A percentile compares a stretch with the other conserved stretches of the same genome.
Conservation (phyloP, 495 filamentous ascomycete genomes). For the Glarea lozoyensis region DNA sequence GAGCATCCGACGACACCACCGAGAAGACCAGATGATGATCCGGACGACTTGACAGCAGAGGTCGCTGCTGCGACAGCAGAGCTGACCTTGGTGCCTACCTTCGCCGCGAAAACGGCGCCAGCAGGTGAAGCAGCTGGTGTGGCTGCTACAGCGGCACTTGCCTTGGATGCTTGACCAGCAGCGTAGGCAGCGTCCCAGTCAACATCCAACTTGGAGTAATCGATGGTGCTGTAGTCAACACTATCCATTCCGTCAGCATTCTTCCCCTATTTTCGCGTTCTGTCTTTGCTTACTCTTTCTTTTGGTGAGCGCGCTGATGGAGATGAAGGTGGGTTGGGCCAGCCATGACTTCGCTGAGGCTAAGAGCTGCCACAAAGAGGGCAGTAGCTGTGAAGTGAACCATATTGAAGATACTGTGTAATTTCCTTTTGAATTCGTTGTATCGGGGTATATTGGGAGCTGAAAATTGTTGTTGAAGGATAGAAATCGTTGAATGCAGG, state of each 20-base stretch:
- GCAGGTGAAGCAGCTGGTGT: conserved; percentile 1
- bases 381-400: conserved; percentile 13
- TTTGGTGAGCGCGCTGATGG: conserved; percentile 15
- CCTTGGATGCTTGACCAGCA: conserved; percentile 7
- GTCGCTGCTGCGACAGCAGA: conserved; percentile 1
- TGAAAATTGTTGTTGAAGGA: neutral
- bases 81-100: neutral
- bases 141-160: neutral
- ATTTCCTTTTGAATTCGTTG: neutral
- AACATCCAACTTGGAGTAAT: conserved; percentile 20
- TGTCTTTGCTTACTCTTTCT: conserved; percentile 16
- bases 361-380: conserved; percentile 19
- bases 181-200: conserved; percentile 18
- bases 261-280: neutral
- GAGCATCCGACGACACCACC: conserved; percentile 9
- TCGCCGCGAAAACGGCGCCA: neutral
- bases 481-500: conserved; percentile 4
- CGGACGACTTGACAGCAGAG: neutral
- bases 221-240: conserved; percentile 14
- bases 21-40: neutral
- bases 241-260: neutral
- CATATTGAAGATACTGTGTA: conserved; percentile 11
- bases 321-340: conserved; percentile 18
- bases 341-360: conserved; percentile 18
- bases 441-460: neutral